phyloP scores from a whole-genome alignment of 2,329 filamentous ascomycete species.

The Calonectria ilicicola region DNA sequence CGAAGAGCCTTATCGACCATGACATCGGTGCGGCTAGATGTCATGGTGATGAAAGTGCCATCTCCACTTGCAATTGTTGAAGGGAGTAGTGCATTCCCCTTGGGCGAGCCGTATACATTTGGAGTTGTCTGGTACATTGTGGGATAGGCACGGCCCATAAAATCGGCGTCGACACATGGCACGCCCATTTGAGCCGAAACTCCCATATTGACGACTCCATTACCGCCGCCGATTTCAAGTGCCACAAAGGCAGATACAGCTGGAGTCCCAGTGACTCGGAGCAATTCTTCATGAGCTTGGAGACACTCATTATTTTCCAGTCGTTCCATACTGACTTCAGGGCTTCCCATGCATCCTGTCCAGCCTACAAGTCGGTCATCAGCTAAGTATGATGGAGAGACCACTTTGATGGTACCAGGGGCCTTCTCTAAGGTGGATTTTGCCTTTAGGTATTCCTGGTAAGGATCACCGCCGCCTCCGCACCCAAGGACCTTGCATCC shows the following conservation, averaged over 20 bases:
- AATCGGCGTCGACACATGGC: background rate
- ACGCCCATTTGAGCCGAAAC: background rate
- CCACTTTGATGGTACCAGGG: background rate
- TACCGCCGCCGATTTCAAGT: background rate
- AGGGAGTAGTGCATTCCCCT: background rate
- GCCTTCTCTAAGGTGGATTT: background rate
- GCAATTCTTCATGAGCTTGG: slow-evolving; percentile 16
- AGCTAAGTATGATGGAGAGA: background rate
- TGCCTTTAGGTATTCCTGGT: slow-evolving; percentile 14
- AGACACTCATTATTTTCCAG: slow-evolving; percentile 25
- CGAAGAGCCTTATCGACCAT: slow-evolving; percentile 27
- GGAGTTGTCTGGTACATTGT: slow-evolving; percentile 4
- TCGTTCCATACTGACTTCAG: slow-evolving; percentile 24
- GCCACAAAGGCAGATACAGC: background rate
- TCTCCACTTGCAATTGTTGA: background rate
- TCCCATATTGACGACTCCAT: background rate
- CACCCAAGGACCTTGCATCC: slow-evolving; percentile 61
- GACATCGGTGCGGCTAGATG: slow-evolving; percentile 42
- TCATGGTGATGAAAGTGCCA: slow-evolving; percentile 8
- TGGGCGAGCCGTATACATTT: background rate
- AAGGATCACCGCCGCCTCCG: slow-evolving; percentile 52
- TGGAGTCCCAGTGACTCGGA: background rate
- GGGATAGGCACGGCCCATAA: background rate
- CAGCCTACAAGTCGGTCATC: slow-evolving; percentile 17
- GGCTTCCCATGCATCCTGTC: slow-evolving; percentile 23